Conservation (phyloP, 2,329 filamentous ascomycete genomes). For the Emergomyces africanus region DNA sequence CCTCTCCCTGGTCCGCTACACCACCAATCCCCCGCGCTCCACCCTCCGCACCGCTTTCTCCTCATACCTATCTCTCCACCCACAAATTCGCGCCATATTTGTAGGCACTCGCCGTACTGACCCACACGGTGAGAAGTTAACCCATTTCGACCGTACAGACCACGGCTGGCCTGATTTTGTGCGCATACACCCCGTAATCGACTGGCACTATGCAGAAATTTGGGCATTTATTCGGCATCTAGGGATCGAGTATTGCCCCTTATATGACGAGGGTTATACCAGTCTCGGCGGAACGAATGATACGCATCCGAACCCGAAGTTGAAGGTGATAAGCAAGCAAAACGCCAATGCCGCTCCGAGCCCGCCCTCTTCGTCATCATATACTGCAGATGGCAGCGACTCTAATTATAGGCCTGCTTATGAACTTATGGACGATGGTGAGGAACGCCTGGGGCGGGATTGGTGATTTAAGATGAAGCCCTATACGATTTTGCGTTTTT, state of each 20-base stretch:
- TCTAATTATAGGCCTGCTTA: constrained; percentile 56
- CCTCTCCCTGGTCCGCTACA: constrained; percentile 62
- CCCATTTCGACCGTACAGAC: constrained; percentile 78
- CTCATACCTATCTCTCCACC: constrained; percentile 48
- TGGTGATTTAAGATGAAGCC: constrained; percentile 12
- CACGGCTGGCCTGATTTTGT: constrained; percentile 84
- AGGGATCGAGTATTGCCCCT: constrained; percentile 65
- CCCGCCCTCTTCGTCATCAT: background rate
- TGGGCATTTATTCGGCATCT: constrained; percentile 71
- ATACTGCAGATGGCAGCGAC: constrained; percentile 3
- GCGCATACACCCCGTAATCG: constrained; percentile 87
- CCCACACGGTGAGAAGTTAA: constrained; percentile 69
- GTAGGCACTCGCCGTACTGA: constrained; percentile 85
- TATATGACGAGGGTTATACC: constrained; percentile 86
- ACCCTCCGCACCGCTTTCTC: constrained; percentile 69
- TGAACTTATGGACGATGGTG: constrained; percentile 59
- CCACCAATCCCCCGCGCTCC: constrained; percentile 40
- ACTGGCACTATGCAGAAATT: constrained; percentile 94
- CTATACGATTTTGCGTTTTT: background rate
- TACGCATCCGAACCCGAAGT: constrained; percentile 74
- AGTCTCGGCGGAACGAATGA: constrained; percentile 82
- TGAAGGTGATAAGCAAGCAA: constrained; percentile 30
- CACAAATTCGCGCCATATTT: constrained; percentile 61
- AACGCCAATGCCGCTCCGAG: constrained; percentile 13
- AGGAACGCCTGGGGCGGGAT: constrained; percentile 66